A percentile compares a stretch with the other conserved stretches of the same genome.
Evolutionary conservation across 2,329 filamentous ascomycete species (phyloP).

Genomic region (Colletotrichum australisinense): DNA sequence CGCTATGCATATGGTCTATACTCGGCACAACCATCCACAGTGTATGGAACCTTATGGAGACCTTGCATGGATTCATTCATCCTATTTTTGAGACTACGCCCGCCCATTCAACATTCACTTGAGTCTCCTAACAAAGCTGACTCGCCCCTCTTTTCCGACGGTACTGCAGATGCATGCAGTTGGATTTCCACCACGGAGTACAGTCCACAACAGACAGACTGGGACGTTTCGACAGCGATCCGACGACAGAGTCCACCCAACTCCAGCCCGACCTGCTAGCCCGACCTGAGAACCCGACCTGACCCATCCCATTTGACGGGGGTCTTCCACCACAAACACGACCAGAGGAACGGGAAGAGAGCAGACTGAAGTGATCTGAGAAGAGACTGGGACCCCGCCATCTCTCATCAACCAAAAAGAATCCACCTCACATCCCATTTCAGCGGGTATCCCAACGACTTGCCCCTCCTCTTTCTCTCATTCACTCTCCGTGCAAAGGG

Average conservation of each 20-base stretch:
- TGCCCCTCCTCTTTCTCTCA: slow-evolving; percentile 35
- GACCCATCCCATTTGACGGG: slow-evolving; percentile 18
- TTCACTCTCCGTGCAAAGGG: slow-evolving; percentile 4
- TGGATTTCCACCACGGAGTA: slow-evolving; percentile 9
- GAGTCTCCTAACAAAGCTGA: slow-evolving; percentile 18
- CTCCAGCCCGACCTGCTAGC: slow-evolving; percentile 12
- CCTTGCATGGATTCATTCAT: slow-evolving; percentile 24
- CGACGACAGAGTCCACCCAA: slow-evolving; percentile 25
- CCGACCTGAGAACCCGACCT: slow-evolving; percentile 24
- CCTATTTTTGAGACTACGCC: slow-evolving; percentile 28
- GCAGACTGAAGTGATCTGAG: slow-evolving; percentile 8
- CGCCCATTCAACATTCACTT: not conserved
- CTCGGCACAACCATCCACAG: slow-evolving; percentile 10
- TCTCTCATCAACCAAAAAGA: slow-evolving; percentile 20
- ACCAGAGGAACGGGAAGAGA: slow-evolving; percentile 1
- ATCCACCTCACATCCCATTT: slow-evolving; percentile 24
- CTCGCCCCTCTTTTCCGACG: slow-evolving; percentile 31
- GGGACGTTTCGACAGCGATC: slow-evolving; percentile 32
- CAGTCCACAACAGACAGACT: slow-evolving; percentile 9
- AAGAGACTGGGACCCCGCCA: slow-evolving; percentile 25
- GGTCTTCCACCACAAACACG: not conserved
- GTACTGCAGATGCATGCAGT: slow-evolving; percentile 32
- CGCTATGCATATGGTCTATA: slow-evolving; percentile 14
- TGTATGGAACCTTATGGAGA: slow-evolving; percentile 18
- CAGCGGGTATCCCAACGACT: slow-evolving; percentile 25